Evolutionary conservation across 331 rosid species (phyloP).

Genomic region (Arachis monticola): DNA sequence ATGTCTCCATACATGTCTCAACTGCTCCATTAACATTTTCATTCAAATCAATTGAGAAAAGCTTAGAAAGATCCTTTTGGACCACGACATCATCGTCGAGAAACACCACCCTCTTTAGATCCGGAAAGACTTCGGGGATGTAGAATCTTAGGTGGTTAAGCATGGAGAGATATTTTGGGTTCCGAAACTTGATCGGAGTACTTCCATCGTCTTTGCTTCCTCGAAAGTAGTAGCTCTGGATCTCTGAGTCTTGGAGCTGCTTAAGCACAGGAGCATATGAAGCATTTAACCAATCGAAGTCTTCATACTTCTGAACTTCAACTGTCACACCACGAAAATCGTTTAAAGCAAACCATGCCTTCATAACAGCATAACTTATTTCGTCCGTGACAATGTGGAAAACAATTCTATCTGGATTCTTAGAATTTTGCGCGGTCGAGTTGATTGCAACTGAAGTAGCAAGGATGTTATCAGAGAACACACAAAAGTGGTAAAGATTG

Average conservation of each 20-base stretch:
- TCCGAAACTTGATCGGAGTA: slow-evolving; percentile 87
- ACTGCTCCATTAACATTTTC: slow-evolving; percentile 81
- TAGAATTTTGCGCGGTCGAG: slow-evolving; percentile 73
- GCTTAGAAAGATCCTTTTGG: slow-evolving; percentile 71
- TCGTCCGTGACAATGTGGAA: slow-evolving; percentile 85
- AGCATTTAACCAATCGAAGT: slow-evolving; percentile 81
- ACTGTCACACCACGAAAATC: slow-evolving; percentile 63
- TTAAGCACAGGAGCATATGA: slow-evolving; percentile 89
- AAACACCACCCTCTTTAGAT: slow-evolving; percentile 69
- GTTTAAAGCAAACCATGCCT: slow-evolving; percentile 81
- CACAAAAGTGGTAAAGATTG: slow-evolving; percentile 71
- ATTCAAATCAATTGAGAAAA: slow-evolving; percentile 72
- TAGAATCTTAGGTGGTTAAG: slow-evolving; percentile 89
- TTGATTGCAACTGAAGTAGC: slow-evolving; percentile 85
- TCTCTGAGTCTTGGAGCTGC: slow-evolving; percentile 88
- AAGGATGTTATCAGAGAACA: slow-evolving; percentile 83
- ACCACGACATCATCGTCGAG: slow-evolving; percentile 86
- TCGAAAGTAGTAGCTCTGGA: slow-evolving; percentile 81
- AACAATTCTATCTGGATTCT: slow-evolving; percentile 61
- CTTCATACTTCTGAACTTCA: slow-evolving; percentile 77
- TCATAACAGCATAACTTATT: slow-evolving; percentile 75
- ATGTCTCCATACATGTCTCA: slow-evolving; percentile 91
- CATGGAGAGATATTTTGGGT: slow-evolving; percentile 88
- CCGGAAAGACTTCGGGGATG: slow-evolving; percentile 87
- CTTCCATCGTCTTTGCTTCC: slow-evolving; percentile 61